Evolutionary conservation across 108 stramenopile species (phyloP), one percentile per base, ranked within the genome.

Genomic region (Nannochloropsis granulata): DNA sequence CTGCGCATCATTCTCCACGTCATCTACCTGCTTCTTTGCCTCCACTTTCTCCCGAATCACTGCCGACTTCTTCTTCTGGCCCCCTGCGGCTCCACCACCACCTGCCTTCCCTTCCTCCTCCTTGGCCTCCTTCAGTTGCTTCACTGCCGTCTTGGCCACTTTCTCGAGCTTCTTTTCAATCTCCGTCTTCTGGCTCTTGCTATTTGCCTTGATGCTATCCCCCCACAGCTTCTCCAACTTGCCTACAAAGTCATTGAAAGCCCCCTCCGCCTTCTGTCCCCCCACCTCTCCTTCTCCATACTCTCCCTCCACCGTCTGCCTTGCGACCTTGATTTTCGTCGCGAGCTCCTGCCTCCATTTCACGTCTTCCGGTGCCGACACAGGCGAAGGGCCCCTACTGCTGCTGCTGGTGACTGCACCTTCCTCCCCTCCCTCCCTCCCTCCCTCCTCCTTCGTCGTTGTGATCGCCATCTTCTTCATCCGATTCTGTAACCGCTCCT

Each of bases 1-100:
- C 82, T 79, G 23, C 94, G 94, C 85, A 94, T 95, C 91, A 82
- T 97, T 96, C 42, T 93, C 91, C 71, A 93, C 94, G 88, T 96
- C 96, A 89, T 96, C 96, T 79, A 93, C 84, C 86, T 95, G 94
- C 26, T 95, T 95, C 44, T 95, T 91, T 21, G 93, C 90, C 79
- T 92, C 91, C 86, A 91, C 92, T 87, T 93, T 93, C 13, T 86
- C 93, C 44, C 85, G 89, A 23, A 93, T 93, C 82, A 91, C 91
- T 46, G 87, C 88, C 80, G 91, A 89, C 78, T 86, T 45, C 79
- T 88, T 85, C 43, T 79, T 82, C 88, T 86, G 83, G 79, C 93
- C 90, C 83, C 92, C 91, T 25, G 88, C 84, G 82, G 89, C 86
- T 42, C 89, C 84, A 24, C 83, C 85, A 34, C 78, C 85, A 43